phyloP scores from a whole-genome alignment of 495 filamentous ascomycete species.

The Penicillium herquei region DNA sequence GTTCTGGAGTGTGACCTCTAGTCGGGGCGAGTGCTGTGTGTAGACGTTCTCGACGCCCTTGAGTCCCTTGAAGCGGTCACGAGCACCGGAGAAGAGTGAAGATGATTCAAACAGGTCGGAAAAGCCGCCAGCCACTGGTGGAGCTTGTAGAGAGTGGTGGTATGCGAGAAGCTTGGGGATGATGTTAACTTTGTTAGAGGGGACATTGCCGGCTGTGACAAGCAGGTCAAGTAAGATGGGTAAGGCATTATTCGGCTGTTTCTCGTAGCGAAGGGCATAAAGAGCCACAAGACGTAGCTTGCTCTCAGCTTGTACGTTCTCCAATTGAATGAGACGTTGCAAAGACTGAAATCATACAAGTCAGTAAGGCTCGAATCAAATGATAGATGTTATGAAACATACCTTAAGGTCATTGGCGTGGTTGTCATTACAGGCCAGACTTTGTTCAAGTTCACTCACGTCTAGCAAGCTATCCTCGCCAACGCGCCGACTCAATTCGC shows the following conservation, averaged over 20 bases:
- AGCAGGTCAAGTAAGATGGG: slow-evolving; percentile 84
- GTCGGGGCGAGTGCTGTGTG: slow-evolving; percentile 88
- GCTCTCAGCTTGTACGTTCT: slow-evolving; percentile 68
- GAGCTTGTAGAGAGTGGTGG: slow-evolving; percentile 76
- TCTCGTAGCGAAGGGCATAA: slow-evolving; percentile 89
- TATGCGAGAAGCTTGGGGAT: slow-evolving; percentile 78
- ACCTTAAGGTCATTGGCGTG: slow-evolving; percentile 85
- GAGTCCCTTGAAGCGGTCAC: slow-evolving; percentile 87
- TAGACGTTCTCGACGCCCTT: slow-evolving; percentile 99
- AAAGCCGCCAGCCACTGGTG: slow-evolving; percentile 68
- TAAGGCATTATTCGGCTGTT: slow-evolving; percentile 74
- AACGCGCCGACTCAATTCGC: slow-evolving; percentile 85
- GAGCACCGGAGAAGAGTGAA: slow-evolving; percentile 86
- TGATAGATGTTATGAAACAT: slow-evolving; percentile 17
- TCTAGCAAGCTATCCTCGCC: slow-evolving; percentile 82
- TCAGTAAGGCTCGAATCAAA: neutral
- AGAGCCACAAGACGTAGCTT: slow-evolving; percentile 88
- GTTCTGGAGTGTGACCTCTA: slow-evolving; percentile 86
- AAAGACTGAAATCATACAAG: slow-evolving; percentile 57
- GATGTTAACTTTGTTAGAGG: slow-evolving; percentile 67
- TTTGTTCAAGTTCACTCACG: slow-evolving; percentile 95
- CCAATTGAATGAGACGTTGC: slow-evolving; percentile 77
- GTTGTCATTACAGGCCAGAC: slow-evolving; percentile 93
- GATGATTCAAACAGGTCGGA: slow-evolving; percentile 89
- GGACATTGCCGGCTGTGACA: slow-evolving; percentile 68